phyloP scores from a whole-genome alignment of 345 rosid species.

The Murraya paniculata region DNA sequence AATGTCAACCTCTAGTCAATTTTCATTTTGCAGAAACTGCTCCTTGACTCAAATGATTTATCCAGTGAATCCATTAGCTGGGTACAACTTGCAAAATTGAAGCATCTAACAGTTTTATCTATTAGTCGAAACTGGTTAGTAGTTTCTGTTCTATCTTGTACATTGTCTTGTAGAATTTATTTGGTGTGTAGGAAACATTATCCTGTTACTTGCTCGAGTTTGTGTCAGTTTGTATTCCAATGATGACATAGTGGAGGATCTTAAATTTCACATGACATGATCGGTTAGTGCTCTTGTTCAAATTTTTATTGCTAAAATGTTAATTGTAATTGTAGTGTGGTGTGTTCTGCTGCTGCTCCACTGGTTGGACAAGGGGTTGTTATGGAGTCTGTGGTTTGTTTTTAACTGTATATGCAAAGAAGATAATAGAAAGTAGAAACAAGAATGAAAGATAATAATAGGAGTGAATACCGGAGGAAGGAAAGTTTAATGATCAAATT shows the following conservation, averaged over 20 bases:
- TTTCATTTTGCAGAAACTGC: slow-evolving; percentile 54
- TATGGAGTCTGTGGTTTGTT: not conserved
- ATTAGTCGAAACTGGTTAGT: slow-evolving; percentile 71
- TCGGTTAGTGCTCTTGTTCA: not conserved
- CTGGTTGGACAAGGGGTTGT: not conserved
- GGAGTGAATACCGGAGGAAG: not conserved
- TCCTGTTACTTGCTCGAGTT: not conserved
- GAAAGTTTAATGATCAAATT: not conserved
- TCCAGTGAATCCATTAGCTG: slow-evolving; percentile 64
- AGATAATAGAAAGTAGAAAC: not conserved
- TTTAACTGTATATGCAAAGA: not conserved
- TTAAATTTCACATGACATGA: not conserved
- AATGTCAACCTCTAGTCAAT: not conserved
- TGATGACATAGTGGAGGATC: not conserved
- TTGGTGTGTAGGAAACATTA: not conserved
- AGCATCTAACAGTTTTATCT: slow-evolving; percentile 57
- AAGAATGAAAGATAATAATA: not conserved
- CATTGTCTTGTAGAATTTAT: not conserved
- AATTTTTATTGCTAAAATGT: too few relatives aligned
- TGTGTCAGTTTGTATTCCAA: not conserved
- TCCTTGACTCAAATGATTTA: slow-evolving; percentile 60
- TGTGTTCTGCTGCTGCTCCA: not conserved
- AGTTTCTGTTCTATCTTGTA: not conserved
- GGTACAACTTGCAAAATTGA: slow-evolving; percentile 59
- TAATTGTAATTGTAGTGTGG: not conserved